Evolutionary conservation across 1,284 basidiomycete genomes (phyloP), one percentile per base, ranked within the genome.

Genomic region (Trametes hirsuta): DNA sequence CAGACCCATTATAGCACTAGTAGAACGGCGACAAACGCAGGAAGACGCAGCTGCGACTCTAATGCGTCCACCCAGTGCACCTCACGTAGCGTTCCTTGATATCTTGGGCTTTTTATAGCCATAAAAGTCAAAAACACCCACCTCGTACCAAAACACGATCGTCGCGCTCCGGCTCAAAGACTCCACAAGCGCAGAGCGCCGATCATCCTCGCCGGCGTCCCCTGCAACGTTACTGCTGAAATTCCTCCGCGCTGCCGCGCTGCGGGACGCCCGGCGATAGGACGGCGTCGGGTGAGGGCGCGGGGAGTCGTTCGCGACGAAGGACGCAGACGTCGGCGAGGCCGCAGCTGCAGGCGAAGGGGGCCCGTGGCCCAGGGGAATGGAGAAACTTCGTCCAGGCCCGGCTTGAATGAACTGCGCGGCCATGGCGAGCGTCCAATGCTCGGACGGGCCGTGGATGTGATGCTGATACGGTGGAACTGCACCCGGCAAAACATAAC

Each of bases 61-160:
- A 18, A 18, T 18, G 18, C 18, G 18, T 18, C 18, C 18, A 18
- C 18, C 18, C 18, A 18, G 18, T 18, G 18, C 30, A 30, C 30
- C 8, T 30, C 30, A 8, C 30, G 30, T 30, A 30, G 8, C 8
- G 30, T 30, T 30, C 8, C 8, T 4, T 30, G 8, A 30, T 30
- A 30, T 30, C 30, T 30, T 30, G 30, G 30, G 30, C 30, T 30
- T 8, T 30, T 30, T 4, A 30, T 8, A 30, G 30, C 30, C 30
- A 30, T 8, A 30, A 30, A 8, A n/a, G 22, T 12, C 15, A 4
- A 11, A 21, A 22, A 21, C 15, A 64, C 74, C 67, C 62, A 84
- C 84, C 75, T 85, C 83, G 74, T 87, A 86, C 86, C 87, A 88
- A 59, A 88, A 82, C 45, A 88, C 81, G 58, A 88, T 78, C 1